A percentile compares a stretch with the other conserved stretches of the same genome.
Evolutionary conservation across 352 stramenopile genomes (phyloP).

Genomic region (Phytopythium mirpurense): DNA sequence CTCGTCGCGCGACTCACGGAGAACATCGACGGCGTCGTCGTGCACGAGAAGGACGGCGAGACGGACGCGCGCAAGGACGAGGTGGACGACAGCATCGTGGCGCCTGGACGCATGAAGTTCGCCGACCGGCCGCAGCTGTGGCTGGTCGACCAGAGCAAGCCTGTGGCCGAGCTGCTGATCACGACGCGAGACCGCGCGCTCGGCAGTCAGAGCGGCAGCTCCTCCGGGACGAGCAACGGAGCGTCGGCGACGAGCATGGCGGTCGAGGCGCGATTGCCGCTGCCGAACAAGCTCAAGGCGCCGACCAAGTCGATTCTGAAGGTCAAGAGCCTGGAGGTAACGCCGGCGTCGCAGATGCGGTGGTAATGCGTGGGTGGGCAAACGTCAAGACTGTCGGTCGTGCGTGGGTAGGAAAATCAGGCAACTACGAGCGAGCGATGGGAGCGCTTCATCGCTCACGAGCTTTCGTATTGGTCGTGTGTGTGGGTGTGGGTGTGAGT

Average conservation of each 20-base stretch:
- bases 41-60: conserved; percentile 16
- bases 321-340: conserved; percentile 24
- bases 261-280: conserved; percentile 14
- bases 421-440: too few relatives aligned
- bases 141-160: conserved; percentile 26
- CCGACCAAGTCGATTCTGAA: conserved; percentile 61
- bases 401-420: too few relatives aligned
- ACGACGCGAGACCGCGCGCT: conserved; percentile 33
- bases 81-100: conserved; percentile 17
- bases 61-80: conserved; percentile 12
- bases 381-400: neutral
- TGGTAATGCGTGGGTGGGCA: conserved; percentile 20
- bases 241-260: neutral
- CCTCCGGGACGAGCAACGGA: neutral
- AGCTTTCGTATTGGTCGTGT: neutral
- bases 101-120: conserved; percentile 37
- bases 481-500: neutral
- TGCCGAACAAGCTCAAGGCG: conserved; percentile 34
- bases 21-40: conserved; percentile 46
- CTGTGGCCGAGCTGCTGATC: conserved; percentile 32
- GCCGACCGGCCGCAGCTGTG: conserved; percentile 36
- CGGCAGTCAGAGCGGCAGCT: conserved; percentile 5
- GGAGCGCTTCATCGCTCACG: too few relatives aligned
- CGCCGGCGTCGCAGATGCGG: conserved; percentile 26
- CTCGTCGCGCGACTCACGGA: conserved; percentile 45